Base-by-base conservation (phyloP, 192 early-diverging fungal genomes). In the Endogone sp. region DNA sequence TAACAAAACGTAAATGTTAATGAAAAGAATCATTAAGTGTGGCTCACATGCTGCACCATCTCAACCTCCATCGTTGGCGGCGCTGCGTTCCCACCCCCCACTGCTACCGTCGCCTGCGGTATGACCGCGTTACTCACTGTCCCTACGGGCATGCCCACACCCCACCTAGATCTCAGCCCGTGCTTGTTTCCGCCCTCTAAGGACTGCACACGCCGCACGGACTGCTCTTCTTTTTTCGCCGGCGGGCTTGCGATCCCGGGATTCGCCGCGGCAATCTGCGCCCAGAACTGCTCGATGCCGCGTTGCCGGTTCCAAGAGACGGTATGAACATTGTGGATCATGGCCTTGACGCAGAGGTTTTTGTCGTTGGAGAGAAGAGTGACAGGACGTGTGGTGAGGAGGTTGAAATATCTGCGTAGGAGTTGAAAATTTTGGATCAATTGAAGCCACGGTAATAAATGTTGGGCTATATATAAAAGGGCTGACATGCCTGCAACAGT, bases 361-460 rank as follows among this genome's bases (percentile, higher is more conserved):
- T 81, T 66, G 65, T 88, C 86, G 60, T 86, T 85, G 1, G 86
- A 85, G n/a, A 86, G 76, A 2, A 88, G 63, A 9, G 71, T 74
- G 25, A 85, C 75, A 3, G 29, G 54, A 8, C 55, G 67, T n/a
- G 29, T 65, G 26, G 66, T 30, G 4, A 29, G 26, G 32, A 61
- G 62, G 3, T 67, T 29, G 62, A 80, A 81, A n/a, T 77, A 66
- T 58, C 71, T 71, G 32, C 29, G 55, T 31, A 3, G 29, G 6
- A 73, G 55, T 37, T 2, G 0, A 1, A n/a, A 22, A 4, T 23
- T 62, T 16, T 63, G 25, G 21, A 31, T 30, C 44, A 13, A 28
- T 49, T 60, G 3, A 24, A 10, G 8, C 3, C 3, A 31, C 21
- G 4, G 2, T 60, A 6, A 24, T 3, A 28, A 28, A 24, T 67